These are phyloP conservation scores for Stephanodiscus triporus DNA, from an alignment of 108 stramenopile genomes.

Conservation along the genomic window DNA sequence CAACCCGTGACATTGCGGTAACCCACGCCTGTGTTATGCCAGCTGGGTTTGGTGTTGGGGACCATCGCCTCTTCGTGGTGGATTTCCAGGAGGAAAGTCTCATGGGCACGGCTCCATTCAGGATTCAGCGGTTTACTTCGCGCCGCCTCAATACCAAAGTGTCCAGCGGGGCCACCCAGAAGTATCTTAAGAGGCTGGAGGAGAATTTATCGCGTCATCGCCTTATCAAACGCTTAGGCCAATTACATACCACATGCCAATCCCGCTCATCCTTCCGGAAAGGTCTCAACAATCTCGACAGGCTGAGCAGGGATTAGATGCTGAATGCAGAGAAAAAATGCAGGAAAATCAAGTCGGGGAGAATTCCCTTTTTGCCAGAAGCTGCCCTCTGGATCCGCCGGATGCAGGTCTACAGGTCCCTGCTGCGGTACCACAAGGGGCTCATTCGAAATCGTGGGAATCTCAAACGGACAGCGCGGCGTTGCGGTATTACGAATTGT, in stretches of 20 bases:
- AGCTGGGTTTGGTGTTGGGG: conserved; percentile 16
- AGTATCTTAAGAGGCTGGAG: neutral
- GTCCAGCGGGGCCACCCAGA: neutral
- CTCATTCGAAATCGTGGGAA: neutral
- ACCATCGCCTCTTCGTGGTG: conserved; percentile 9
- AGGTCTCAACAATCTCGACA: neutral
- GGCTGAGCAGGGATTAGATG: neutral
- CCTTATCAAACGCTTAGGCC: no score
- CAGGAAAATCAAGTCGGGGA: neutral
- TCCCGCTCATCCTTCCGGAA: no score
- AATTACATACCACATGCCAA: no score
- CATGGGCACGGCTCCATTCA: neutral
- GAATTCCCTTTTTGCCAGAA: conserved; percentile 11
- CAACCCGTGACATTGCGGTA: neutral
- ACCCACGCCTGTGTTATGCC: conserved; percentile 12
- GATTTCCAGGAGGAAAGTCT: neutral
- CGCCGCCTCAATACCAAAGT: neutral
- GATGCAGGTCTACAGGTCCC: neutral
- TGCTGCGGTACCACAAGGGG: neutral
- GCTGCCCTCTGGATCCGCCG: conserved; percentile 12
- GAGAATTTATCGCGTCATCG: no score
- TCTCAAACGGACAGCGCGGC: neutral
- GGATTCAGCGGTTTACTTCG: neutral
- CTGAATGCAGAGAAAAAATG: conserved; percentile 14
- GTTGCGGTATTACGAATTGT: neutral